Evolutionary conservation across 2,329 filamentous ascomycete species (phyloP), one percentile per base, ranked within the genome.

Genomic region (Ophiostoma montium): DNA sequence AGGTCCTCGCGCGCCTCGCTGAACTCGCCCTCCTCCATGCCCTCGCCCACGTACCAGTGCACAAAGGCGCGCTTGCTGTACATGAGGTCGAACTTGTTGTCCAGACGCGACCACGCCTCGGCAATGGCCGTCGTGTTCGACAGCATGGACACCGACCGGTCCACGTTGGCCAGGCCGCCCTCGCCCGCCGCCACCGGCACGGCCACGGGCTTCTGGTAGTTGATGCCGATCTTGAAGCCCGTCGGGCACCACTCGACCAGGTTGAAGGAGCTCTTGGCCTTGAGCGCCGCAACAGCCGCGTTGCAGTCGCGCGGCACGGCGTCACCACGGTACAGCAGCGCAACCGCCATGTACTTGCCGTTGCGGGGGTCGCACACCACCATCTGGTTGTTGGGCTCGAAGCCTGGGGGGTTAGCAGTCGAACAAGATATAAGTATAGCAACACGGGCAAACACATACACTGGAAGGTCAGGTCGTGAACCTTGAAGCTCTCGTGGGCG

Each of bases 1-100:
- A 92, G 72, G 64, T 92, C 86, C 70, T 92, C 86, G 58, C 86
- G 82, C 54, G 86, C 86, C 68, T 92, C 86, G 55, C 81, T 84
- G 71, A 92, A 92, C 67, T 92, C 86, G 60, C 86, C 86, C 66
- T 92, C 86, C 71, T 92, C 86, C 86, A 92, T 92, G 69, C 86
- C 86, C 70, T 92, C 86, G 57, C 86, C 86, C 48, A 92, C 86
- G 57, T 85, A 85, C 81, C 81, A 84, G 69, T 85, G 80, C 42
- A 84, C 80, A 59, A 85, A 84, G 52, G 81, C 80, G 57, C 81
- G 80, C 75, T 84, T 84, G 69, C 75, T 80, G 74, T 84, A 83
- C 81, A 84, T 84, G 59, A 84, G 80, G 59, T 84, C 80, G 66
- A 85, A 84, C 70, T 84, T 84, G 73, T 82, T 71, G 67, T 83